A percentile compares a stretch with the other conserved stretches of the same genome.
phyloP scores from a whole-genome alignment of 108 stramenopile species.

The Cyclotella atomus region DNA sequence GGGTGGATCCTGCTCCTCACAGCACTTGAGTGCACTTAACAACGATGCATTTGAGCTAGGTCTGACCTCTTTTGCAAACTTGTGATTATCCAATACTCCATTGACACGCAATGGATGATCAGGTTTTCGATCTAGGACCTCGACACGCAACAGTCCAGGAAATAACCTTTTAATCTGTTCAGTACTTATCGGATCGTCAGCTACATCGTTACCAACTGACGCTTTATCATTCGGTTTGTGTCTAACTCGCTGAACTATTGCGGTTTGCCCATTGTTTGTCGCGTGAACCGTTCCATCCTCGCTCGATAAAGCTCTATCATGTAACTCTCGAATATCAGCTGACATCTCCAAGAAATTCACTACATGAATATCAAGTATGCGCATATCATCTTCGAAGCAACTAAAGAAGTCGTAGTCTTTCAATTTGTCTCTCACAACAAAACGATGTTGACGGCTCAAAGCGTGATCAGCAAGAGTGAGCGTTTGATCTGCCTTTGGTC shows the following conservation, averaged over 20 bases:
- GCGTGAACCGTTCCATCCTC: slow-evolving; percentile 11
- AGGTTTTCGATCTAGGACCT: slow-evolving; percentile 56
- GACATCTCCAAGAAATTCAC: slow-evolving; percentile 62
- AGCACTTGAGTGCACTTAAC: slow-evolving; percentile 46
- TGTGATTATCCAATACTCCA: slow-evolving; percentile 16
- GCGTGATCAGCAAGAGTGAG: slow-evolving; percentile 33
- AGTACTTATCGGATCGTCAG: slow-evolving; percentile 53
- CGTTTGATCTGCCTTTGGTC: slow-evolving; percentile 27
- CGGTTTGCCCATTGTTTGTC: neutral
- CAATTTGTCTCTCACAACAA: slow-evolving; percentile 77
- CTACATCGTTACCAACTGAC: slow-evolving; percentile 36
- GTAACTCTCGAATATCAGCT: slow-evolving; percentile 50
- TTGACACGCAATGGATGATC: slow-evolving; percentile 43
- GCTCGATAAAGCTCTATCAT: slow-evolving; percentile 28
- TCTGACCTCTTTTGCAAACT: slow-evolving; percentile 25
- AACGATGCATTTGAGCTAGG: slow-evolving; percentile 21
- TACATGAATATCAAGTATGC: slow-evolving; percentile 60
- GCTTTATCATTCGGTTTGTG: slow-evolving; percentile 32
- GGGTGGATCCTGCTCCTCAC: slow-evolving; percentile 48
- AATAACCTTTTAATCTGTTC: slow-evolving; percentile 61
- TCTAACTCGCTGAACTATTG: neutral
- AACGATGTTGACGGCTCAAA: slow-evolving; percentile 80
- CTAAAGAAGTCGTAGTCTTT: slow-evolving; percentile 72
- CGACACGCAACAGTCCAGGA: slow-evolving; percentile 76
- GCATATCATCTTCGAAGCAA: slow-evolving; percentile 77